Evolutionary conservation across 176 grass and related monocot genomes (phyloP), one percentile per base, ranked within the genome.

Genomic region (Carex kokanica): DNA sequence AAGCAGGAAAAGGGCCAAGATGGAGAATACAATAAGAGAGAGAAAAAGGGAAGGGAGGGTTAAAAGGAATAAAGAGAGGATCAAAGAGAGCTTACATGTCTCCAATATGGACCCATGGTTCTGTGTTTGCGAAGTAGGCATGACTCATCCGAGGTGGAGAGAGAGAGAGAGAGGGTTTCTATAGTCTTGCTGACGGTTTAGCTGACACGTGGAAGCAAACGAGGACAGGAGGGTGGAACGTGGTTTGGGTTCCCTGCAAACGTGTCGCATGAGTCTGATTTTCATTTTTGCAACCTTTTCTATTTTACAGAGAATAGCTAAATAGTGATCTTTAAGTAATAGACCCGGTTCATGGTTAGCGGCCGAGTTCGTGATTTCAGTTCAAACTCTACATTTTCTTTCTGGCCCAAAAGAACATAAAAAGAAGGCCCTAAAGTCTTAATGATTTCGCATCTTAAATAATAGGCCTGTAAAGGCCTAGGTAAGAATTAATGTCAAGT

Each of bases 41-140:
- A 81, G 16, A 45, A 86, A 80, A 2, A 86, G 63, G 2, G 77
- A 61, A 69, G 84, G 84, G 36, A 86, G 84, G 77, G 55, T 67
- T 62, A 71, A 32, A 67, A 86, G 2, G 60, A 52, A 69, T 6
- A 68, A 5, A 29, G 66, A 69, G n/a, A 86, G 59, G 25, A 56
- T 71, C 27, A 70, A 15, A 81, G 77, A 70, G 25, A 71, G 77
- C 62, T 86, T 73, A 27, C 24, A 81, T 20, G 63, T 51, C 18
- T 86, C 75, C 77, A 86, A 7, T 11, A 67, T 68, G 80, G 21
- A 82, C 12, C 61, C 80, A 54, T 65, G 25, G 36, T 14, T 82
- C 21, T 52, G 63, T 27, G 60, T 54, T 12, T 36, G 80, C 21
- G 41, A 34, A 69, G 84, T 72, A 80, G 77, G 17, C 83, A 85